Conservation (phyloP, 352 stramenopile genomes). For the Peronospora tabacina region DNA sequence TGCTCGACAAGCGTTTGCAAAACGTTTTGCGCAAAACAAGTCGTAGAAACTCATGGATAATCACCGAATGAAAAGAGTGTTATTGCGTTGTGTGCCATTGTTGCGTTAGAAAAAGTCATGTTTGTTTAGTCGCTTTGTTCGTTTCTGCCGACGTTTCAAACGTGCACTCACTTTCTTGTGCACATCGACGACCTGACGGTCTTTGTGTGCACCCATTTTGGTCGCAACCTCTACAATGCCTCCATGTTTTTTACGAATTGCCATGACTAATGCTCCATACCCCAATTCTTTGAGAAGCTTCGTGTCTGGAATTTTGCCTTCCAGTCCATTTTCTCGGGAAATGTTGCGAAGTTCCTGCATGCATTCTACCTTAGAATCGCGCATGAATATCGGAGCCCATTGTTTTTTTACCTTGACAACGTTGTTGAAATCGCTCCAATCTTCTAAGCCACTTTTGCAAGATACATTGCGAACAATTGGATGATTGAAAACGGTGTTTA, state of each 20-base stretch:
- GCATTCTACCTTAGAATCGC: slow-evolving; percentile 4
- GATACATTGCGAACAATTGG: slow-evolving; percentile 6
- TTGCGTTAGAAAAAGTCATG: slow-evolving; percentile 59
- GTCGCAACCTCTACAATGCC: slow-evolving; percentile 52
- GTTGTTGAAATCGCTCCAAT: slow-evolving; percentile 56
- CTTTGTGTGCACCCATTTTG: slow-evolving; percentile 44
- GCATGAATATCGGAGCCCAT: slow-evolving; percentile 1
- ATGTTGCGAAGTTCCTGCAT: slow-evolving; percentile 57
- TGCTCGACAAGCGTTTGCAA: slow-evolving; percentile 17
- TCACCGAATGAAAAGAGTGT: slow-evolving; percentile 3
- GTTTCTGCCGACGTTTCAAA: slow-evolving; percentile 54
- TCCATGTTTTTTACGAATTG: slow-evolving; percentile 81
- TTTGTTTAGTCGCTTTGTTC: slow-evolving; percentile 40
- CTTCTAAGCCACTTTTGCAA: slow-evolving; percentile 8
- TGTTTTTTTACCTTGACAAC: slow-evolving; percentile 46
- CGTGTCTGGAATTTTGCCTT: slow-evolving; percentile 45
- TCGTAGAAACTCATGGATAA: slow-evolving; percentile 19
- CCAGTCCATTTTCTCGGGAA: slow-evolving; percentile 37
- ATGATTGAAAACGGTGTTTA: background rate
- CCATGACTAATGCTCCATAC: slow-evolving; percentile 49
- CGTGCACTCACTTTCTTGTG: slow-evolving; percentile 64
- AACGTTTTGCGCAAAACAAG: slow-evolving; percentile 6
- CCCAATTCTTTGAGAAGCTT: slow-evolving; percentile 65
- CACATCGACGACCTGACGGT: slow-evolving; percentile 36
- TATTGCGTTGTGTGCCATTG: background rate